phyloP scores from a whole-genome alignment of 2,329 filamentous ascomycete species.

The Dryadomyces quercus-mongolicae region DNA sequence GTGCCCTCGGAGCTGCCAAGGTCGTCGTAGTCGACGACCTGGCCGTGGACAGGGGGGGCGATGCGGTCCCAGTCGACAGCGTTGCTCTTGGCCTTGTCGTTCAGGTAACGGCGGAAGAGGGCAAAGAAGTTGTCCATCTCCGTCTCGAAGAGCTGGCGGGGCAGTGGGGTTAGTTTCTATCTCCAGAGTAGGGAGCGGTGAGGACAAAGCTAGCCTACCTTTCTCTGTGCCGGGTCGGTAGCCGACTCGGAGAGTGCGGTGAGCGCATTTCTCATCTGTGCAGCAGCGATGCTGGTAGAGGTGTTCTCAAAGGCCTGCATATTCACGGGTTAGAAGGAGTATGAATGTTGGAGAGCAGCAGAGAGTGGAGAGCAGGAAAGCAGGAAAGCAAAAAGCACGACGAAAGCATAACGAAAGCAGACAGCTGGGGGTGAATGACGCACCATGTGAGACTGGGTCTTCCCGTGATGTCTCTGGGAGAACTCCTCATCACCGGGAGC shows the following conservation, averaged over 20 bases:
- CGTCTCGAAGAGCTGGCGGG: conserved; percentile 75
- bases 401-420: neutral
- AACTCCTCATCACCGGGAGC: conserved; percentile 34
- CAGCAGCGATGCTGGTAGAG: conserved; percentile 92
- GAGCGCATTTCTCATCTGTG: conserved; percentile 97
- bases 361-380: neutral
- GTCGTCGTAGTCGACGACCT: conserved; percentile 91
- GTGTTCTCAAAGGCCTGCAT: conserved; percentile 95
- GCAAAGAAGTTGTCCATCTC: conserved; percentile 99
- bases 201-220: conserved; percentile 40
- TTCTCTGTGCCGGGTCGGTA: conserved; percentile 66
- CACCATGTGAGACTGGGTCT: conserved; percentile 77
- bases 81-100: conserved; percentile 98
- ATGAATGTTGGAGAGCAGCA: too few relatives aligned
- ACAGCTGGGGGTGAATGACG: conserved; percentile 26
- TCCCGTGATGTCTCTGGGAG: conserved; percentile 63
- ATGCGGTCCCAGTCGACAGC: conserved; percentile 95
- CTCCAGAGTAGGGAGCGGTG: neutral
- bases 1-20: conserved; percentile 84
- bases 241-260: conserved; percentile 88
- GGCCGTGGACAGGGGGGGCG: conserved; percentile 78
- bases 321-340: neutral
- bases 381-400: neutral
- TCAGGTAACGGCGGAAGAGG: conserved; percentile 94
- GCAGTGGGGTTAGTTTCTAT: neutral